Evolutionary conservation across 2,329 filamentous ascomycete genomes (phyloP).

Genomic region (Fusarium armeniacum): DNA sequence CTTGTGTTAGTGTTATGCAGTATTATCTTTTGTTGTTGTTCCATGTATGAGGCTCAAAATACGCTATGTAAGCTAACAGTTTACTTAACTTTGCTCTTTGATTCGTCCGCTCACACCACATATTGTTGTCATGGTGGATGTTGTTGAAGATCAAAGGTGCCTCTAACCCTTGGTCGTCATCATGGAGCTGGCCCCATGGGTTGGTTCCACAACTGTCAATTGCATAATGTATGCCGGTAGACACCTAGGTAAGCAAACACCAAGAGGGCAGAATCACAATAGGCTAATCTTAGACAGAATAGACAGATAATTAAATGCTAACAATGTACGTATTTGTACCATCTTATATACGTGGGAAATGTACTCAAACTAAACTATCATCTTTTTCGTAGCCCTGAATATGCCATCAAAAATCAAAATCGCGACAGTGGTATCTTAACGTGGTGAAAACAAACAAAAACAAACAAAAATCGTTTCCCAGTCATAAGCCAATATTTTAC

Average conservation of each 20-base stretch:
- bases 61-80: background rate
- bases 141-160: background rate
- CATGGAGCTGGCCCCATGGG: conserved; percentile 11
- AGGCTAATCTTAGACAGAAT: background rate
- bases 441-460: conserved; percentile 27
- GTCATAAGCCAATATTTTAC: conserved; percentile 44
- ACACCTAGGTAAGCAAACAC: conserved; percentile 10
- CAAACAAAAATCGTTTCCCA: conserved; percentile 4
- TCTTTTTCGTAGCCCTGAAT: conserved; percentile 10
- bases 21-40: background rate
- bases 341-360: conserved; percentile 10
- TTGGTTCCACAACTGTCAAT: conserved; percentile 19
- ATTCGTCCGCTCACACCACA: background rate
- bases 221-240: background rate
- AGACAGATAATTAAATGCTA: background rate
- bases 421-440: conserved; percentile 45
- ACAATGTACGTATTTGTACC: conserved; percentile 2
- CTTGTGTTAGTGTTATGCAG: conserved; percentile 7
- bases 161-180: conserved; percentile 13
- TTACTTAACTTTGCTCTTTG: background rate
- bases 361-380: conserved; percentile 4
- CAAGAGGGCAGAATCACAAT: conserved; percentile 6
- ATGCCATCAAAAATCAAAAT: conserved; percentile 32
- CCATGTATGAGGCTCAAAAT: conserved; percentile 21
- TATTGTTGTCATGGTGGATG: background rate